A percentile compares a stretch with the other conserved stretches of the same genome.
These are phyloP conservation scores for Naganishia onofrii DNA, from an alignment of 768 basidiomycete genomes.

Conservation along the genomic window DNA sequence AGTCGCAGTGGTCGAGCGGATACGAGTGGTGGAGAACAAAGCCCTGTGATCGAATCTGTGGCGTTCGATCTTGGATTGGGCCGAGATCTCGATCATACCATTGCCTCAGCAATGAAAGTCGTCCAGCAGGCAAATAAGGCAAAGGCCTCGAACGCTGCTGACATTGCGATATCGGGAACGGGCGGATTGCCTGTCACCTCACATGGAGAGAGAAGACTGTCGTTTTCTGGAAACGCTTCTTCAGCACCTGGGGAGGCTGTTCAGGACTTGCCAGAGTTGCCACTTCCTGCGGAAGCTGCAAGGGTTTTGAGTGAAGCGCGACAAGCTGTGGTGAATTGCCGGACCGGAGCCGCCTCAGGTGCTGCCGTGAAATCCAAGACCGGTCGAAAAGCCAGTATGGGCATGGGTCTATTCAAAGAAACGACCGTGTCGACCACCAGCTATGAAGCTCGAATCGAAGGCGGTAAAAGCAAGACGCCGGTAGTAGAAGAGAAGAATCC, in stretches of 20 bases:
- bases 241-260: slow-evolving; percentile 27
- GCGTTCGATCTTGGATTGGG: slow-evolving; percentile 50
- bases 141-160: neutral
- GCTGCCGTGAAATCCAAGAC: slow-evolving; percentile 35
- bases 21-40: slow-evolving; percentile 7
- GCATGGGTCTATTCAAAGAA: slow-evolving; percentile 54
- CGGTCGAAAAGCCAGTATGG: slow-evolving; percentile 53
- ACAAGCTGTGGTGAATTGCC: slow-evolving; percentile 25
- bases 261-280: slow-evolving; percentile 39
- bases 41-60: slow-evolving; percentile 24
- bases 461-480: neutral
- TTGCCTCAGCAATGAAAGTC: slow-evolving; percentile 44
- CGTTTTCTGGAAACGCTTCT: neutral
- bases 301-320: slow-evolving; percentile 44
- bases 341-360: neutral
- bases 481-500: slow-evolving; percentile 9
- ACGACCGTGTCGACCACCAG: slow-evolving; percentile 33
- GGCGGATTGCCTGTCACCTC: neutral
- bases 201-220: neutral
- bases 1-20: slow-evolving; percentile 19
- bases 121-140: slow-evolving; percentile 15
- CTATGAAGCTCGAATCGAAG: neutral
- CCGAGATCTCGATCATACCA: slow-evolving; percentile 47
- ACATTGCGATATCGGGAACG: neutral
- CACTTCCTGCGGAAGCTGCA: slow-evolving; percentile 43